Percentiles rank a stretch among this genome's conserved stretches.
Evolutionary conservation across 768 basidiomycete genomes (phyloP).

Genomic region (Collybia mongolica): DNA sequence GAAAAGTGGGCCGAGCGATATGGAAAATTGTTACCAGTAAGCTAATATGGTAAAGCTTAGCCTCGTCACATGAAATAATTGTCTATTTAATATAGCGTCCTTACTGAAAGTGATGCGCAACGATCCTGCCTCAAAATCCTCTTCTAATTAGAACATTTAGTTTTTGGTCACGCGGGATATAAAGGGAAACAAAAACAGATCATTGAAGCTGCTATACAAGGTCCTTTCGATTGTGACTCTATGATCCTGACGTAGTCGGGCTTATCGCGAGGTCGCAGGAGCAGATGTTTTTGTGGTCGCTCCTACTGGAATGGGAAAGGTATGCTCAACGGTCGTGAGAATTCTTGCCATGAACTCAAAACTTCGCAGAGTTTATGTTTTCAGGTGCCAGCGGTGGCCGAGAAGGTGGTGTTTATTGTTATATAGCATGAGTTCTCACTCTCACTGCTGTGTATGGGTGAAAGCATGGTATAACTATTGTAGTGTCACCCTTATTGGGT

Average conservation of each 20-base stretch:
- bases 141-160: conserved; percentile 29
- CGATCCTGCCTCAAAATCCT: neutral
- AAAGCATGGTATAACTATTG: conserved; percentile 58
- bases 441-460: conserved; percentile 31
- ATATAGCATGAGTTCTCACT: neutral
- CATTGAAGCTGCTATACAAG: conserved; percentile 65
- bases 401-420: conserved; percentile 36
- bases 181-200: conserved; percentile 81
- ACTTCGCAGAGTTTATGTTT: conserved; percentile 73
- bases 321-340: conserved; percentile 17
- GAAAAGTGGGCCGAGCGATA: too few species aligned
- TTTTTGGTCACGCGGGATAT: conserved; percentile 66
- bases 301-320: conserved; percentile 91
- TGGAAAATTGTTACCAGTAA: conserved; percentile 9
- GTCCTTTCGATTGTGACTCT: conserved; percentile 27
- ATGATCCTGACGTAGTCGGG: neutral
- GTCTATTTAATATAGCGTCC: conserved; percentile 3
- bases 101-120: conserved; percentile 11
- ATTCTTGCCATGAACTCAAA: neutral
- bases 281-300: conserved; percentile 77
- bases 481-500: conserved; percentile 80
- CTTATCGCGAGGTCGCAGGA: conserved; percentile 34
- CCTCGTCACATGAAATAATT: neutral
- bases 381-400: conserved; percentile 76
- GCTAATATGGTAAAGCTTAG: neutral